phyloP scores from a whole-genome alignment of 1,284 basidiomycete genomes.

The Moesziomyces aphidis region DNA sequence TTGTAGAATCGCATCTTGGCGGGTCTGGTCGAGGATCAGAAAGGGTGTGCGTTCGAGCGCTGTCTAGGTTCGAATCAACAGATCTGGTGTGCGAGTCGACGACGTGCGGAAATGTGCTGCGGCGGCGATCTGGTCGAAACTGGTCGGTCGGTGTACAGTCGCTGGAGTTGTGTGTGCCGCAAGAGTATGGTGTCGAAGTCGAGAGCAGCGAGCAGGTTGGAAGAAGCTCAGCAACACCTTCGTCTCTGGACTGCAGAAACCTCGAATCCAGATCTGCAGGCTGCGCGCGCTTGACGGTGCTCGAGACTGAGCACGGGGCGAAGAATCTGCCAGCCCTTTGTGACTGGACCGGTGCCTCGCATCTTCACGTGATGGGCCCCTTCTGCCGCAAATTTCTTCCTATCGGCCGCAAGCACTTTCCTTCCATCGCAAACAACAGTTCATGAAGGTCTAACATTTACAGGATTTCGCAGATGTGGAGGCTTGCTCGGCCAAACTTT shows the following conservation, averaged over 20 bases:
- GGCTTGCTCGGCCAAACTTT: slow-evolving; percentile 1
- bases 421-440: no score
- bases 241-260: neutral
- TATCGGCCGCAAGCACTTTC: slow-evolving; percentile 20
- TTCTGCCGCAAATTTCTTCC: slow-evolving; percentile 29
- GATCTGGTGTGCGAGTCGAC: no score
- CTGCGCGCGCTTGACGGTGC: no score
- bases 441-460: neutral
- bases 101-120: neutral
- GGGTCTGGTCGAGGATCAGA: neutral
- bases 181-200: neutral
- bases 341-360: slow-evolving; percentile 12
- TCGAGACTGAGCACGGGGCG: neutral
- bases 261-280: neutral
- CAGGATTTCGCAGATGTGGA: neutral
- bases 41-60: neutral
- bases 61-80: neutral
- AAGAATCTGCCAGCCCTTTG: neutral
- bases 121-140: neutral
- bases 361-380: slow-evolving; percentile 35
- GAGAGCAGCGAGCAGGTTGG: no score
- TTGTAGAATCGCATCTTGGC: slow-evolving; percentile 67
- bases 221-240: no score
- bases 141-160: neutral
- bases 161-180: neutral